Percentiles rank a stretch among this genome's conserved stretches.
These are phyloP conservation scores for Beauveria brongniartii DNA, from an alignment of 2,329 filamentous ascomycete species.

Conservation along the genomic window DNA sequence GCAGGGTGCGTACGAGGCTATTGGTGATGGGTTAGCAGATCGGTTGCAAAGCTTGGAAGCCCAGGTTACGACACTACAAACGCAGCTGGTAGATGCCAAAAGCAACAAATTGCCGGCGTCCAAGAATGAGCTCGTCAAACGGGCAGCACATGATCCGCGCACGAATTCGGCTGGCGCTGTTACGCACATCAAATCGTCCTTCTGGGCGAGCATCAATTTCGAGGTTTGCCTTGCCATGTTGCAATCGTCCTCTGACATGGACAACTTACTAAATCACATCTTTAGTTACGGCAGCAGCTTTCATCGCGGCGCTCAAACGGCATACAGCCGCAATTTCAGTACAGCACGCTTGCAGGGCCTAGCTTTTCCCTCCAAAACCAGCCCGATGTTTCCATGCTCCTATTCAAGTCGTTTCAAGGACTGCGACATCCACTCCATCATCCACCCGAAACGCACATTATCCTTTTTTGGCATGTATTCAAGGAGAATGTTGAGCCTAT, in stretches of 20 bases:
- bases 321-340: background rate
- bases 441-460: constrained; percentile 1
- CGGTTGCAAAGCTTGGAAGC: background rate
- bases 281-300: background rate
- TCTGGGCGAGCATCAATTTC: constrained; percentile 9
- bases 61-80: background rate
- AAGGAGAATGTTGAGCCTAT: constrained; percentile 6
- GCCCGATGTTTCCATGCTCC: background rate
- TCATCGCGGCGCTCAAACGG: background rate
- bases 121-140: background rate
- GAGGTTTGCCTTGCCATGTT: background rate
- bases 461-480: constrained; percentile 1
- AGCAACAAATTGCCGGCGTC: background rate
- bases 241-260: too few species aligned
- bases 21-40: background rate
- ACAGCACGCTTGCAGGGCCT: background rate
- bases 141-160: background rate
- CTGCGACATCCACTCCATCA: background rate
- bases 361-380: background rate
- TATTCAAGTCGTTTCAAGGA: constrained; percentile 7
- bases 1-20: background rate
- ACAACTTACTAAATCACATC: background rate
- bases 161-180: background rate
- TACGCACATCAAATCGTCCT: background rate
- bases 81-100: background rate